Evolutionary conservation across 2,329 filamentous ascomycete genomes (phyloP).

Genomic region (Metarhizium humberi): DNA sequence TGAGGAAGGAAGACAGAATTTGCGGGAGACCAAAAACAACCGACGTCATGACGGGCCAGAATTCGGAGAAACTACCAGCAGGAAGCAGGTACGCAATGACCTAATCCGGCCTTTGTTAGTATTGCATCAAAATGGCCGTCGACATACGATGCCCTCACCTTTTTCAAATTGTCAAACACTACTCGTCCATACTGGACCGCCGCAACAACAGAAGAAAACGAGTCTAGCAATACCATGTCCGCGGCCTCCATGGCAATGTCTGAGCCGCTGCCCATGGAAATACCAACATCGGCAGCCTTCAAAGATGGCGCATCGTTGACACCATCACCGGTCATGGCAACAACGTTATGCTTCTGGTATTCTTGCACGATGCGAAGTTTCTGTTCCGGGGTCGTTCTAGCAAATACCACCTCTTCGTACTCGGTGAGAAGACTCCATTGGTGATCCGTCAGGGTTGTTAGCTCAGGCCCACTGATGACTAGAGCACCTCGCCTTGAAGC

Average conservation of each 20-base stretch:
- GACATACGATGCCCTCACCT: slow-evolving; percentile 36
- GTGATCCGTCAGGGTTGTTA: slow-evolving; percentile 53
- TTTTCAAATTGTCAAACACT: slow-evolving; percentile 74
- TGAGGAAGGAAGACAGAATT: slow-evolving; percentile 63
- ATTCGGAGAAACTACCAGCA: slow-evolving; percentile 65
- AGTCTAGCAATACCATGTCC: slow-evolving; percentile 72
- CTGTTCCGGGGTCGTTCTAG: slow-evolving; percentile 67
- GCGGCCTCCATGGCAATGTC: slow-evolving; percentile 78
- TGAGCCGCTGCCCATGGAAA: slow-evolving; percentile 70
- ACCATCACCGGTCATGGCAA: slow-evolving; percentile 81
- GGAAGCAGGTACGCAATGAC: slow-evolving; percentile 60
- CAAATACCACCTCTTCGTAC: slow-evolving; percentile 67
- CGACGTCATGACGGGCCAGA: slow-evolving; percentile 67
- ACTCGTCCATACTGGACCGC: slow-evolving; percentile 64
- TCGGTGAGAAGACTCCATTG: slow-evolving; percentile 59
- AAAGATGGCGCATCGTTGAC: slow-evolving; percentile 81
- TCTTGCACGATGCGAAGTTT: slow-evolving; percentile 73
- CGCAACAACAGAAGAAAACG: slow-evolving; percentile 62
- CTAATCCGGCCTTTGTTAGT: not conserved
- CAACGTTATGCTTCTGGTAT: slow-evolving; percentile 56
- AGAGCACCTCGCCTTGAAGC: slow-evolving; percentile 34
- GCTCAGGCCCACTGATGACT: slow-evolving; percentile 55
- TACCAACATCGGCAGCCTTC: slow-evolving; percentile 71
- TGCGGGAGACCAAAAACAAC: slow-evolving; percentile 65
- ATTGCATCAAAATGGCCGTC: not conserved